Evolutionary conservation across 2,329 filamentous ascomycete species (phyloP), one percentile per base, ranked within the genome.

Genomic region (Aspergillus piperis): DNA sequence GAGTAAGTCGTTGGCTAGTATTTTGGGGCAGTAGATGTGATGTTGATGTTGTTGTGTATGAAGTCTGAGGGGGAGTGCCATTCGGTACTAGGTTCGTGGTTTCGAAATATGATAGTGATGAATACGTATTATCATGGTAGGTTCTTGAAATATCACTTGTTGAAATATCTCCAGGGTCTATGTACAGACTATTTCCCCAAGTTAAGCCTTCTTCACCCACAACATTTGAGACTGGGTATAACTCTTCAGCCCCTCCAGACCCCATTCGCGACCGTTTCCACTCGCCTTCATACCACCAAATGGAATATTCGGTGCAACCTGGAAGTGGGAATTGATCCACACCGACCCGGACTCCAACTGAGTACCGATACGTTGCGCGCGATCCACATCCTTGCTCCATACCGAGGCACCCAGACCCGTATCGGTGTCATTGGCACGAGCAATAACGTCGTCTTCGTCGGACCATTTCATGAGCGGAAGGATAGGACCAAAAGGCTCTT

Each of bases 401-500:
- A 88, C 78, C 0, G 83, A 84, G 0, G 82, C 82, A 1, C 83
- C 83, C 0, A 87, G 78, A 0, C 83, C 84, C 36, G 78, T 78
- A 23, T 80, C 73, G 5, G 76, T 77, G 27, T 79, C 72, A 59
- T 87, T 87, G 3, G 82, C 84, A 1, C 84, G 78, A 1, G 68
- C 67, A 23, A 88, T 76, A 0, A 86, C 83, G 23, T 87, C 84
- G 10, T 81, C 81, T 59, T 89, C 86, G 42, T 82, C 78, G 0
- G 75, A 74, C 85, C 85, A 90, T 8, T 78, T 80, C 53, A 88
- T 70, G 10, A 88, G 75, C 0, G 87, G 86, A 0, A 88, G 79
- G 39, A 90, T 84, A 0, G 87, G 87, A 0, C 81, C 84, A 64
- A 87, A 87, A 21, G 83, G 82, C 68, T 88, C 85, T 62, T 87